Base-by-base conservation (phyloP, 768 basidiomycete species). In the Termitomyces sp. region DNA sequence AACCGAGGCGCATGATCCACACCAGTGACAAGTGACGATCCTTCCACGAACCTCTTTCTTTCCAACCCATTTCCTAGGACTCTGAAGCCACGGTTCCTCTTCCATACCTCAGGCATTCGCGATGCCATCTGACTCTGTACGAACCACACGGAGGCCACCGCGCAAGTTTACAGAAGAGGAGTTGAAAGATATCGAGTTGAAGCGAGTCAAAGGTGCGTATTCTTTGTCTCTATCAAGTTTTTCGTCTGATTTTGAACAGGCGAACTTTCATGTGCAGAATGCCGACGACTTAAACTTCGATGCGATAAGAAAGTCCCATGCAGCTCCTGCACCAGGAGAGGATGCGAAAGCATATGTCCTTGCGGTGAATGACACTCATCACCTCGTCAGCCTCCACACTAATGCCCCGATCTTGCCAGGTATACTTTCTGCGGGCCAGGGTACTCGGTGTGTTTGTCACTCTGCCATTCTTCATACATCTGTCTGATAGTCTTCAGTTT, bases 271-370 rank as follows among this genome's bases (percentile, higher is more conserved):
- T 81, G 78, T 56, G 79, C 79, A 18, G 79, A 80, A 71, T 81
- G 79, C 61, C 67, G 78, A 47, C 66, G 78, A 33, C 59, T 81
- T 47, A 81, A 82, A 65, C 67, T 82, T 32, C 73, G 74, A 43
- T 82, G 80, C 60, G 78, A 81, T 57, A 82, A 80, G 60, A 76
- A 74, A 50, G 71, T 81, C 7, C 79, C 80, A 3, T 82, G 79
- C 60, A 66, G 74, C 3, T 80, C 80, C 1, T 80, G 78, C 61
- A 73, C 73, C 38, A 73, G 83, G 40, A 72, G 84, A 64, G 83
- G 83, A 11, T 84, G 84, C 66, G 79, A 83, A 54, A 81, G 80
- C 56, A 86, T 86, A 45, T 86, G 83, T 66, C 82, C 82, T n/a
- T 76, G 78, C 58, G 82, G 80, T 79, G 62, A 35, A 69, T 64